These are phyloP conservation scores for Fusarium sp. DNA, from an alignment of 2,329 filamentous ascomycete species.

Conservation along the genomic window DNA sequence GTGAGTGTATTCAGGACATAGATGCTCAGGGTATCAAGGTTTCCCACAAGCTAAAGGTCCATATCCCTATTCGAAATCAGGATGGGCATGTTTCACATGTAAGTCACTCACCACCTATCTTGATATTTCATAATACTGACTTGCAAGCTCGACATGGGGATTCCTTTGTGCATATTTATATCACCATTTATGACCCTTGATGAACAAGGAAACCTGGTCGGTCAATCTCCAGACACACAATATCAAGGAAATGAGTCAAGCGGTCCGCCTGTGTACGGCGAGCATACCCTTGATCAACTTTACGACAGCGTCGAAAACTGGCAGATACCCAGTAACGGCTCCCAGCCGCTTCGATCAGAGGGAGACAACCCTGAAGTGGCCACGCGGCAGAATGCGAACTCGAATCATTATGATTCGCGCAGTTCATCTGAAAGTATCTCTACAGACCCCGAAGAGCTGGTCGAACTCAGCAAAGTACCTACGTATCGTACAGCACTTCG, in stretches of 20 bases:
- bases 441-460: constrained; percentile 69
- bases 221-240: constrained; percentile 62
- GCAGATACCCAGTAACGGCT: constrained; percentile 76
- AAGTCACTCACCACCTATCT: constrained; percentile 43
- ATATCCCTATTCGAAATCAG: constrained; percentile 89
- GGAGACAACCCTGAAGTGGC: constrained; percentile 64
- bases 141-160: constrained; percentile 80
- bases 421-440: constrained; percentile 66
- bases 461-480: constrained; percentile 77
- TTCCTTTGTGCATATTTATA: constrained; percentile 93
- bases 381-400: constrained; percentile 42
- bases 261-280: constrained; percentile 89
- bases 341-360: constrained; percentile 70
- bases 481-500: constrained; percentile 81
- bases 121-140: not conserved
- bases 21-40: constrained; percentile 90
- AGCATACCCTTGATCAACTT: constrained; percentile 89
- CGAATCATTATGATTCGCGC: constrained; percentile 53
- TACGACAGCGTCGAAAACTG: constrained; percentile 89
- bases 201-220: constrained; percentile 82
- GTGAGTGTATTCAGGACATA: constrained; percentile 87
- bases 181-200: constrained; percentile 91
- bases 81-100: constrained; percentile 94
- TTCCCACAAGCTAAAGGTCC: constrained; percentile 89
- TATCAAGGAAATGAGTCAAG: constrained; percentile 69